phyloP scores from a whole-genome alignment of 2,329 filamentous ascomycete genomes.

The Emydomyces testavorans region DNA sequence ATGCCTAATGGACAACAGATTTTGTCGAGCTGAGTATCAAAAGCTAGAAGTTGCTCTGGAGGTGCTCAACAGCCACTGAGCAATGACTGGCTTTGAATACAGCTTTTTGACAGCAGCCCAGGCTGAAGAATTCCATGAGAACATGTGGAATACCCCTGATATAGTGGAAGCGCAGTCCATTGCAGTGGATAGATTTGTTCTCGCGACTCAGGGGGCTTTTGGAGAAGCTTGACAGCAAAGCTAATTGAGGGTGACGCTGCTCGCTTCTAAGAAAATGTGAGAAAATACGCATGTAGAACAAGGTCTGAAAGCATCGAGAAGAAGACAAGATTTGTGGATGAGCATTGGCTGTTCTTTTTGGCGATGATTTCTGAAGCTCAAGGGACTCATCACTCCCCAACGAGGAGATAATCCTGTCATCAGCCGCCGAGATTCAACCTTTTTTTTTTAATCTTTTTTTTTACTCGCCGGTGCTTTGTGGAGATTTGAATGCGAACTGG shows the following conservation, averaged over 20 bases:
- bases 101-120: constrained; percentile 37
- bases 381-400: too few species aligned
- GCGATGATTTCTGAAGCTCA: too few species aligned
- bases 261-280: too few species aligned
- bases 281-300: too few species aligned
- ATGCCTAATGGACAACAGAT: constrained; percentile 40
- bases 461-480: too few species aligned
- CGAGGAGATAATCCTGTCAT: too few species aligned
- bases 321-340: too few species aligned
- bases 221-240: constrained; percentile 29
- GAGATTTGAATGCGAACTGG: too few species aligned
- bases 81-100: constrained; percentile 37
- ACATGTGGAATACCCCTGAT: constrained; percentile 34
- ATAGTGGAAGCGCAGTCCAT: constrained; percentile 38
- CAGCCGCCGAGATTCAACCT: too few species aligned
- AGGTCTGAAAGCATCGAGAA: too few species aligned
- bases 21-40: constrained; percentile 33
- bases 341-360: too few species aligned
- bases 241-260: constrained; percentile 44
- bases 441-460: too few species aligned
- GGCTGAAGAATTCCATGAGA: constrained; percentile 40
- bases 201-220: constrained; percentile 29
- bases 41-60: constrained; percentile 25
- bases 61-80: constrained; percentile 32
- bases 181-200: constrained; percentile 40